These are phyloP conservation scores for Abelmoschus esculentus DNA, from an alignment of 345 rosid genomes.

Conservation along the genomic window DNA sequence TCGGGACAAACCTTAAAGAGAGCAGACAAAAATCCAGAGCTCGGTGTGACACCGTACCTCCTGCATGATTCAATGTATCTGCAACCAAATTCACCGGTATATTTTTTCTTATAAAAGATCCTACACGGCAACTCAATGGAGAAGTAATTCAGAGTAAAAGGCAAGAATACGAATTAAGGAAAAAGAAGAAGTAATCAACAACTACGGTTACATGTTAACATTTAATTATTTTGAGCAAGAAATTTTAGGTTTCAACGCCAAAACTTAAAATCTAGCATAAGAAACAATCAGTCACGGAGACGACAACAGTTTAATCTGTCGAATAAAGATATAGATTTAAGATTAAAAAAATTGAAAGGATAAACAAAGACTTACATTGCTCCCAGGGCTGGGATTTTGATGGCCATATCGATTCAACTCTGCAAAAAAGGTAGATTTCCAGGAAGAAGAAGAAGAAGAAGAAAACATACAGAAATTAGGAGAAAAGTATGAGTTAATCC, in stretches of 20 bases:
- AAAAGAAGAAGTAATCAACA: background rate
- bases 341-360: background rate
- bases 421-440: background rate
- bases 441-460: background rate
- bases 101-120: background rate
- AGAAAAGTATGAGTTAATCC: background rate
- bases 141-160: background rate
- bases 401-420: conserved; percentile 9
- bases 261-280: background rate
- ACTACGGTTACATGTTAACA: background rate
- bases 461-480: background rate
- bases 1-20: conserved; percentile 53
- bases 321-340: background rate
- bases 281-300: background rate
- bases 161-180: background rate
- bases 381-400: conserved; percentile 8
- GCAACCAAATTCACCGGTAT: conserved; percentile 13
- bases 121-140: background rate
- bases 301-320: background rate
- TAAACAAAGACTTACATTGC: conserved; percentile 7
- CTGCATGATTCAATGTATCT: conserved; percentile 66
- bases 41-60: conserved; percentile 48
- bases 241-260: background rate
- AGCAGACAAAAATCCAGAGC: conserved; percentile 41
- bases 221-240: background rate